Evolutionary conservation across 1,139 yeast species (phyloP).

Genomic region (Hemisphaericaspora xylanilytica): DNA sequence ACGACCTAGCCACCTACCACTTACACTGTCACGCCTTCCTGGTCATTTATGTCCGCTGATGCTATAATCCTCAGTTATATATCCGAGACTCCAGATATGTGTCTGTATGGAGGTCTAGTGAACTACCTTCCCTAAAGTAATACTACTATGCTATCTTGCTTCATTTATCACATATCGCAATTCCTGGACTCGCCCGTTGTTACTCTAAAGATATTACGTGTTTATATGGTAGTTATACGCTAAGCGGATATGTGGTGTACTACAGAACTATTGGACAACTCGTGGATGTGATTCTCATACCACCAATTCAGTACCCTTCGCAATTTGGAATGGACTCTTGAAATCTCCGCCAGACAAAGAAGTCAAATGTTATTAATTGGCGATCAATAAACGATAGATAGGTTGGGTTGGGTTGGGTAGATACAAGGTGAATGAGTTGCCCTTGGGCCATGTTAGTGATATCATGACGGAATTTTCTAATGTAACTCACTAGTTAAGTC

Average conservation of each 20-base stretch:
- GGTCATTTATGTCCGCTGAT: conserved; percentile 1
- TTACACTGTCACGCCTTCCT: conserved; percentile 1
- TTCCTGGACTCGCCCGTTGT: neutral
- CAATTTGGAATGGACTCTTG: too few relatives aligned
- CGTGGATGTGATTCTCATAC: too few relatives aligned
- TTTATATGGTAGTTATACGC: neutral
- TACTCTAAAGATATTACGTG: neutral
- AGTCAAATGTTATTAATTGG: too few relatives aligned
- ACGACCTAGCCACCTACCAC: neutral
- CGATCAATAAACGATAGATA: too few relatives aligned
- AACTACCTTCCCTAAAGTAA: neutral
- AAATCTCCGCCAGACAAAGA: too few relatives aligned
- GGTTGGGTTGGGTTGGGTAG: too few relatives aligned
- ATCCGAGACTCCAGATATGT: conserved; percentile 1
- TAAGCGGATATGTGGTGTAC: neutral
- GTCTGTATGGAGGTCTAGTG: neutral
- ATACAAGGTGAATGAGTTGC: too few relatives aligned
- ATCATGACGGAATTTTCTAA: too few relatives aligned
- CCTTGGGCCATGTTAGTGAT: too few relatives aligned
- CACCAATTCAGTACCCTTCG: too few relatives aligned
- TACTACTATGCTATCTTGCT: neutral
- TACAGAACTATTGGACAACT: too few relatives aligned
- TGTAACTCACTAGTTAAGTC: too few relatives aligned
- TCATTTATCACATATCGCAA: neutral
- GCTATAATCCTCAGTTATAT: neutral